Evolutionary conservation across 345 rosid species (phyloP).

Genomic region (Corchorus capsularis): DNA sequence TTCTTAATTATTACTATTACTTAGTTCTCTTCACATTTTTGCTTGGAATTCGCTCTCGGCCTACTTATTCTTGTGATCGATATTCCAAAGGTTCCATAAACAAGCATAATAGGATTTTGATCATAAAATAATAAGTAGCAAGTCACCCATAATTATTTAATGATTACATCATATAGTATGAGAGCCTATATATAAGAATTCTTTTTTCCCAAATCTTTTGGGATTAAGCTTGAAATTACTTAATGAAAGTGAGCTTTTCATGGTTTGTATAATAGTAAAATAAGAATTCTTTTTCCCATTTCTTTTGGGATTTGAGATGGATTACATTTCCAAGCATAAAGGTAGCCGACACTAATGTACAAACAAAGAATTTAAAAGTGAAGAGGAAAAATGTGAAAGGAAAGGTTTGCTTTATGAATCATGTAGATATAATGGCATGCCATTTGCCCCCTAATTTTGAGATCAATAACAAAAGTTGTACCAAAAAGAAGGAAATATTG

Average conservation of each 20-base stretch:
- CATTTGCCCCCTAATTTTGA: not conserved
- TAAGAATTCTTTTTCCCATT: not conserved
- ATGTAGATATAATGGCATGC: conserved; percentile 12
- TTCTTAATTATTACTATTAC: not conserved
- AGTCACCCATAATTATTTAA: not conserved
- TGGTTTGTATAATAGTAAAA: not conserved
- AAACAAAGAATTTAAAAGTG: not conserved
- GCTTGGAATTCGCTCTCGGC: too few relatives aligned
- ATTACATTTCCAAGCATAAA: not conserved
- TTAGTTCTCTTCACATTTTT: not conserved
- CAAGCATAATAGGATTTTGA: not conserved
- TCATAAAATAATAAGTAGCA: not conserved
- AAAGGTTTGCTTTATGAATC: not conserved
- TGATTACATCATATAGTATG: too few relatives aligned
- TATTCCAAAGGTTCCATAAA: not conserved
- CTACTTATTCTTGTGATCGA: not conserved
- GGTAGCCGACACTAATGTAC: not conserved
- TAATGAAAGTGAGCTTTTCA: conserved; percentile 3
- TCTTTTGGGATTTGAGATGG: not conserved
- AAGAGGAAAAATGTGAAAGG: not conserved
- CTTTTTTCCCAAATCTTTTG: not conserved
- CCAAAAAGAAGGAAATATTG: too few relatives aligned
- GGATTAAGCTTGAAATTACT: not conserved
- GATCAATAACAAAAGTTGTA: not conserved
- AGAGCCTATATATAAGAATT: too few relatives aligned